Evolutionary conservation across 2,329 filamentous ascomycete genomes (phyloP).

Genomic region (Aspergillus hortae): DNA sequence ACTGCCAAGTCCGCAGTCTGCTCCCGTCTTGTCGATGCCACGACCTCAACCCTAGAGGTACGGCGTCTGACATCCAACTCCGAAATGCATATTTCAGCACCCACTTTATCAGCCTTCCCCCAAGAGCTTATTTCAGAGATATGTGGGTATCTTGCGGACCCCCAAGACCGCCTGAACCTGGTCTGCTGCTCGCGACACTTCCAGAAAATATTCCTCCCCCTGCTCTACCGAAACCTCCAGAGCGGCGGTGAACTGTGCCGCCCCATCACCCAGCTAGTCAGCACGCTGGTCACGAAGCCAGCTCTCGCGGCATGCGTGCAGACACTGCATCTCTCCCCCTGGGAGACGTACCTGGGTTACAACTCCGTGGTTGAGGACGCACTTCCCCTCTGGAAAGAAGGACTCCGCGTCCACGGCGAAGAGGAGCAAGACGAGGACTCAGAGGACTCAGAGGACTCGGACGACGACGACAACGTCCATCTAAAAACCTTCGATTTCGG

Average conservation of each 20-base stretch:
- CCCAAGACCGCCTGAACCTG: background rate
- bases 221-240: background rate
- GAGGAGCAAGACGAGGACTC: background rate
- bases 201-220: background rate
- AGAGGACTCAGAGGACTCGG: background rate
- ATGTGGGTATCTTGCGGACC: background rate
- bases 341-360: background rate
- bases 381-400: background rate
- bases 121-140: background rate
- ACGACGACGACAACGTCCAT: background rate
- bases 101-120: background rate
- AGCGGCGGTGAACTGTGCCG: background rate
- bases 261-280: background rate
- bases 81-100: background rate
- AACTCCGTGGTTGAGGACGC: background rate
- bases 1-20: too few species aligned
- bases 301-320: background rate
- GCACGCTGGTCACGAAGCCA: background rate
- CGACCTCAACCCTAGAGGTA: too few species aligned
- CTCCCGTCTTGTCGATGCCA: too few species aligned
- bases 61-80: background rate
- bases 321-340: background rate
- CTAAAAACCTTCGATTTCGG: background rate
- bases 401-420: background rate
- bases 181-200: background rate